These are phyloP conservation scores for Lolium multiflorum DNA, from an alignment of 176 grass and related monocot species.

Conservation along the genomic window DNA sequence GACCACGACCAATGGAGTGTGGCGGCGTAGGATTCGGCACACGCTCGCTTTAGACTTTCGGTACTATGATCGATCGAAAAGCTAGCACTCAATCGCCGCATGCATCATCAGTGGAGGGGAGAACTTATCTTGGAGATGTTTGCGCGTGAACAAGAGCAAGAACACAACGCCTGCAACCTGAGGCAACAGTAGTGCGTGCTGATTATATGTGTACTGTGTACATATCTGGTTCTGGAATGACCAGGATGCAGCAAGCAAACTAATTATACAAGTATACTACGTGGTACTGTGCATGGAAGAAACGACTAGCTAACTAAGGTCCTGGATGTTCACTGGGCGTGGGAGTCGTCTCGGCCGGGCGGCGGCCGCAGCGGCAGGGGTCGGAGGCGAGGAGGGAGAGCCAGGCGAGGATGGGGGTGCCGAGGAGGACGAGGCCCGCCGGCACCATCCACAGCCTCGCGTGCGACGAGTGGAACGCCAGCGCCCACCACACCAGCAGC, in stretches of 20 bases:
- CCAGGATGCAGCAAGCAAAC: constrained; percentile 8
- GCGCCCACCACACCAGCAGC: constrained; percentile 84
- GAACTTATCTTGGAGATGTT: neutral
- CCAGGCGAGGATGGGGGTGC: constrained; percentile 80
- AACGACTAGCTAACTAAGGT: constrained; percentile 25
- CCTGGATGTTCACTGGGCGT: neutral
- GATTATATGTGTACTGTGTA: neutral
- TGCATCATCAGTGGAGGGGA: neutral
- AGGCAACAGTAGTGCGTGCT: neutral
- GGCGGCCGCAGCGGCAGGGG: constrained; percentile 37
- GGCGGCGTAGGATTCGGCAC: constrained; percentile 35
- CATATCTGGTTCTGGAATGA: constrained; percentile 32
- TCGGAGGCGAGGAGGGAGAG: constrained; percentile 64
- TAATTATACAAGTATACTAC: constrained; percentile 11
- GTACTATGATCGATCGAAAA: neutral
- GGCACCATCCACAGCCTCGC: constrained; percentile 98
- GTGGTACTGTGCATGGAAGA: neutral
- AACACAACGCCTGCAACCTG: neutral
- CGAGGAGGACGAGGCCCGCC: constrained; percentile 77
- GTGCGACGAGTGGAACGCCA: constrained; percentile 78
- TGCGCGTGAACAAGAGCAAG: constrained; percentile 11
- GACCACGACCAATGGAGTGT: constrained; percentile 24
- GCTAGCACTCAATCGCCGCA: constrained; percentile 20
- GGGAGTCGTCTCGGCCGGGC: neutral
- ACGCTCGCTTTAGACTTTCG: constrained; percentile 35